Base-by-base conservation (phyloP, 306 rosid genomes). In the Sphenostylis stenocarpa region DNA sequence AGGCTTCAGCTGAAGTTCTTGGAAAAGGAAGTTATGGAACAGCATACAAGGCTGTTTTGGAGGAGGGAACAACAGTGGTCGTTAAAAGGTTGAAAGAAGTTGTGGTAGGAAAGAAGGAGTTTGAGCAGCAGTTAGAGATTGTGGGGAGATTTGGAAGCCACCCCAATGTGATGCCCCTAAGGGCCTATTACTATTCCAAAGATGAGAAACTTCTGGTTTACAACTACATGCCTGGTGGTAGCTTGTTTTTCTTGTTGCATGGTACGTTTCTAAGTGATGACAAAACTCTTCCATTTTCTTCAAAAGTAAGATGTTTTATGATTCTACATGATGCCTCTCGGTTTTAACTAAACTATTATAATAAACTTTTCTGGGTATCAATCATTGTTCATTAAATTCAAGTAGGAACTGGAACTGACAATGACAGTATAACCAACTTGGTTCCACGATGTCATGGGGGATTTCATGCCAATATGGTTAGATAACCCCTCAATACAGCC, bases 1-100 rank as follows among this genome's bases (percentile, higher is more conserved):
- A 92, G 84, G 96, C 97, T 5, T 92, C 97, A 0, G 96, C 97
- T 41, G 97, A 92, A 82, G 94, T 92, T 87, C 93, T 92, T 24
- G 97, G 97, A 20, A 92, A 92, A 77, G 97, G 97, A 47, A 90
- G 90, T 39, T 84, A 82, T 70, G 97, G 97, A 36, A 92, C 97
- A 44, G 91, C 97, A 28, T 92, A 92, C 51, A 92, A 88, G 86
- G 97, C 97, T 65, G 93, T 90, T 81, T 76, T 92, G 88, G 97
- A 92, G 61, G 97, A 92, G 39, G 97, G 90, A 38, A 87, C 87
- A 55, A 90, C 89, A 1, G 95, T 90, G 75, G 97, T 88, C 8
- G 97, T 92, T 49, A 92, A 90, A 67, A 83, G 97, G 83, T 68
- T 92, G 72, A 87, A 73, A 86, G 96, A 92, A 83, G 88, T 90